Evolutionary conservation across 371 early-diverging fungal genomes (phyloP), one percentile per base, ranked within the genome.

Genomic region (Mucor plumbeus): DNA sequence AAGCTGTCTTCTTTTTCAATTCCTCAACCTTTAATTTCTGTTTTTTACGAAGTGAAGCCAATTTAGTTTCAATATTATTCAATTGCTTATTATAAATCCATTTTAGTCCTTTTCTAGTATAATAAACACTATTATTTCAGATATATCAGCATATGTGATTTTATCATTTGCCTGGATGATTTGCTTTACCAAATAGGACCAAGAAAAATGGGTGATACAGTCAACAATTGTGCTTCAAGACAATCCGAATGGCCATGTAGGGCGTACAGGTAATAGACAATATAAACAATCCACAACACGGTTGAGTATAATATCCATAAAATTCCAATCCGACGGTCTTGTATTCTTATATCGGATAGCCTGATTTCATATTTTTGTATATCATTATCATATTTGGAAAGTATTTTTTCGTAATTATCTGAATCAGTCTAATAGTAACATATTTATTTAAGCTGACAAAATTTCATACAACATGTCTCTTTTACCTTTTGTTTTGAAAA

Each of bases 1-100:
- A 97, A 1, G 90, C 84, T 0, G 91, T 91, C 67, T 94, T 94
- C 63, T 91, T 92, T 75, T 96, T 97, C 63, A 95, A 70, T 69
- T 93, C 92, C 40, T 95, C 93, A 11, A 96, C 80, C 75, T 90
- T 87, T 58, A 79, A 74, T 38, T 83, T 82, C 64, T 88, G 87
- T 59, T 83, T 74, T 40, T 82, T 77, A 36, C 81, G 81, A 47
- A 91, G 74, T 6, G 73, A 63, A 7, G 75, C 78, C 35, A 89
- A 71, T 10, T 79, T 74, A 0, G 79, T 61, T 65, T 78, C 87
- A 78, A 87, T 87, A 40, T 77, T 81, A 7, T 79, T 74, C 50
- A 86, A 81, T 62, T 81, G 80, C 54, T 87, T 78, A 26, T 72
- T 75, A 67, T 85, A 88, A 67, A 85, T 87, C 68, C 82, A 77